Conservation (phyloP, 805 yeast species). For the Wickerhamiella shivajii region DNA sequence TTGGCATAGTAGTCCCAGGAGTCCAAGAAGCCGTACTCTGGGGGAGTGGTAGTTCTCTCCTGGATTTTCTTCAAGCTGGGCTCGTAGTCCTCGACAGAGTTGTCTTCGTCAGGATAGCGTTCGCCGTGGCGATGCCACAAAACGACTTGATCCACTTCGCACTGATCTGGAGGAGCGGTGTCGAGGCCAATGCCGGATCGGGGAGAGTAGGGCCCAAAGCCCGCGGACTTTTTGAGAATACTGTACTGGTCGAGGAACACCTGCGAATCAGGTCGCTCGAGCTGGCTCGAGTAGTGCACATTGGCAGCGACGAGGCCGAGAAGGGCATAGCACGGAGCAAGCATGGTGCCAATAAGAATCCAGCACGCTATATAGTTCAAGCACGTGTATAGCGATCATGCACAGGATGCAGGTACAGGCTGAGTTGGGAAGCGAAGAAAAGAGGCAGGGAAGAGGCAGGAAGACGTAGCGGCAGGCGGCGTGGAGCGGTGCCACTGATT, state of each 20-base stretch:
- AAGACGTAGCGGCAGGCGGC: too few relatives aligned
- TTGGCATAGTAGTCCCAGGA: slow-evolving; percentile 18
- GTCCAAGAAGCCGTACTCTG: slow-evolving; percentile 13
- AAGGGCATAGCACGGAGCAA: too few relatives aligned
- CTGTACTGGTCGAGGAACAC: slow-evolving; percentile 32
- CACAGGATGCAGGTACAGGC: too few relatives aligned
- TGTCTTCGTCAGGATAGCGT: slow-evolving; percentile 28
- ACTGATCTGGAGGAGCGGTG: slow-evolving; percentile 32
- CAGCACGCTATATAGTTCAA: too few relatives aligned
- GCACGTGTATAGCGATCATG: too few relatives aligned
- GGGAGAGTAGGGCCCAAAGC: slow-evolving; percentile 36
- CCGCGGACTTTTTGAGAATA: slow-evolving; percentile 32
- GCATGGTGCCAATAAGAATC: too few relatives aligned
- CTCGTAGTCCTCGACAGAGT: slow-evolving; percentile 12
- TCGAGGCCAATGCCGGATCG: slow-evolving; percentile 36
- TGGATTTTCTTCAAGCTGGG: slow-evolving; percentile 16
- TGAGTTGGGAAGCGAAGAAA: too few relatives aligned
- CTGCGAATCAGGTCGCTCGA: too few relatives aligned
- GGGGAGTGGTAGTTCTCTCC: slow-evolving; percentile 9
- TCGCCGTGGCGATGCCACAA: slow-evolving; percentile 40
- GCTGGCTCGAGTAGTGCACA: too few relatives aligned
- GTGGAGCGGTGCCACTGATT: too few relatives aligned
- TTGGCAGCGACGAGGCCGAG: too few relatives aligned
- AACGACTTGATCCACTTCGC: slow-evolving; percentile 37
- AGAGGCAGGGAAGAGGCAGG: too few relatives aligned